These are phyloP conservation scores for Myrica gale DNA, from an alignment of 306 rosid species.

Conservation along the genomic window DNA sequence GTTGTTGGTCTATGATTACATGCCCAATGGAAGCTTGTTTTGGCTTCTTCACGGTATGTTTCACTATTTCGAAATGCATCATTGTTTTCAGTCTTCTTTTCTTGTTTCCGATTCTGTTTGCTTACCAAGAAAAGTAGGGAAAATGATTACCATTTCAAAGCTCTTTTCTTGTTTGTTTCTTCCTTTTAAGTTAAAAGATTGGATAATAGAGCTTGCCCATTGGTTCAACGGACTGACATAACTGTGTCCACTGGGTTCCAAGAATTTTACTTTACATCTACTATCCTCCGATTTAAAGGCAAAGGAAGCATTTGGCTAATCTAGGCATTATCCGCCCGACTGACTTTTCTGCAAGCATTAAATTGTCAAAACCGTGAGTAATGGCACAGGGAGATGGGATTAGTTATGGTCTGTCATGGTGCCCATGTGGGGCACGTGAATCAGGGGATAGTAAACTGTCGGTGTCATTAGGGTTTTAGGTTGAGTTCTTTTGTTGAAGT, in stretches of 20 bases:
- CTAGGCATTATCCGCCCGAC: not conserved
- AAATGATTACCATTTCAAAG: not conserved
- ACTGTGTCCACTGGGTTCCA: not conserved
- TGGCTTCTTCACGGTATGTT: constrained; percentile 84
- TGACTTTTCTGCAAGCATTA: not conserved
- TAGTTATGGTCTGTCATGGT: not conserved
- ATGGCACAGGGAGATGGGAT: not conserved
- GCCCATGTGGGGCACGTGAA: constrained; percentile 14
- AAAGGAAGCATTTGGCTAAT: constrained; percentile 17
- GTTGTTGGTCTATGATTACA: constrained; percentile 72
- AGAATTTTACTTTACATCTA: not conserved
- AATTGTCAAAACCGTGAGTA: not conserved
- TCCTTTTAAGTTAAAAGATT: no score
- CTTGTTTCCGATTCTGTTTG: not conserved
- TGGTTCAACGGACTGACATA: not conserved
- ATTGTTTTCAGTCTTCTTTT: not conserved
- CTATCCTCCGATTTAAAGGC: constrained; percentile 12
- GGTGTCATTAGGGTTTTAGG: constrained; percentile 16
- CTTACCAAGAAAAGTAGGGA: not conserved
- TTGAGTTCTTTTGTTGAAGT: constrained; percentile 8
- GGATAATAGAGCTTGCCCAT: no score
- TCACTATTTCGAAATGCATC: not conserved
- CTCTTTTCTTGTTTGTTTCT: no score
- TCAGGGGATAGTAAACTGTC: constrained; percentile 8
- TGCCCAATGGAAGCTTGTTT: constrained; percentile 78